Conservation (phyloP, 2,329 filamentous ascomycete genomes). For the Microsporum ferrugineum region DNA sequence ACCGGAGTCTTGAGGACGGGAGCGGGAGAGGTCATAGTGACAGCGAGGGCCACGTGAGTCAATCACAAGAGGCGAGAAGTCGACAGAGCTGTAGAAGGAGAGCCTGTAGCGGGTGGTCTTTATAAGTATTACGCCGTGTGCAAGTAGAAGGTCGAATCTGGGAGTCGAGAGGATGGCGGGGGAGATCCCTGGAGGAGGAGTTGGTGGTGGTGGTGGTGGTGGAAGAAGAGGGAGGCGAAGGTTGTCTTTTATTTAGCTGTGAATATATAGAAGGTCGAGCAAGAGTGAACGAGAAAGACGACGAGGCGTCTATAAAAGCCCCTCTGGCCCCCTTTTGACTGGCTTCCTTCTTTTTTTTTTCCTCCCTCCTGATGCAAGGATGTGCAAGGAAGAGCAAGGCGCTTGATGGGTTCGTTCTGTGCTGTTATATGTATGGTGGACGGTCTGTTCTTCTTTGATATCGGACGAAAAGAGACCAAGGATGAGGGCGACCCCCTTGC, state of each 20-base stretch:
- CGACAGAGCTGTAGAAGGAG: neutral
- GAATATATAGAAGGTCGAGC: no score
- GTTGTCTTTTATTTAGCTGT: no score
- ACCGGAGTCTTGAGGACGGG: conserved; percentile 67
- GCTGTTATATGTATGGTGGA: no score
- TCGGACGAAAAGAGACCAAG: neutral
- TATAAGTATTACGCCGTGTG: no score
- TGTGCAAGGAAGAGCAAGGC: neutral
- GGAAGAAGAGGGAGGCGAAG: neutral
- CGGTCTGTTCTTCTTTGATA: no score
- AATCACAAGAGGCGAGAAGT: neutral
- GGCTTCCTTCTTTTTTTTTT: no score
- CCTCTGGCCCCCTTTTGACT: neutral
- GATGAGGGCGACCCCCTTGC: no score
- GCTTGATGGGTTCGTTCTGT: neutral
- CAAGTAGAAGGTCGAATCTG: no score
- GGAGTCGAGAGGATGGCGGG: neutral
- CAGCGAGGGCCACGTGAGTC: conserved; percentile 1
- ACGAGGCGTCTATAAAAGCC: neutral
- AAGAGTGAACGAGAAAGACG: neutral
- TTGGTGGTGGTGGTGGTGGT: neutral
- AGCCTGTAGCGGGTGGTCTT: neutral
- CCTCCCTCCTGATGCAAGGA: neutral
- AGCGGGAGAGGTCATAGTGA: conserved; percentile 61
- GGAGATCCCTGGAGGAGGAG: neutral